These are phyloP conservation scores for Chlorella sp. DNA, from an alignment of 139 green algal genomes.

Conservation along the genomic window DNA sequence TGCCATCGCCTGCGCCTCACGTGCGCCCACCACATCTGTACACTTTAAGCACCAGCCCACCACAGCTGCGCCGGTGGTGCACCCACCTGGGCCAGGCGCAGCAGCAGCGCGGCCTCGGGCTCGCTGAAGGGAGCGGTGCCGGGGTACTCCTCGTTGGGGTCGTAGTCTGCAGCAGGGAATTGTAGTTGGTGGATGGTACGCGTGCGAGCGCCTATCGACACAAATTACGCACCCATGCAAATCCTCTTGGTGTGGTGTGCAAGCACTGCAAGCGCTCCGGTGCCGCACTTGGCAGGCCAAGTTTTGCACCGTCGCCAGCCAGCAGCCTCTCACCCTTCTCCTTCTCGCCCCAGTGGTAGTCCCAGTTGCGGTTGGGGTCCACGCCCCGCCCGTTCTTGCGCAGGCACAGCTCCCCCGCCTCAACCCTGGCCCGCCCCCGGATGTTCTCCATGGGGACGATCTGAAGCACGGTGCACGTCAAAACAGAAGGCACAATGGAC, in stretches of 20 bases:
- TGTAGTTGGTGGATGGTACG: no score
- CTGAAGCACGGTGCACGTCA: conserved; percentile 43
- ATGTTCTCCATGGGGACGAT: conserved; percentile 97
- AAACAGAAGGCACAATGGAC: no score
- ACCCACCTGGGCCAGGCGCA: conserved; percentile 52
- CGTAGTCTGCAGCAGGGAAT: conserved; percentile 74
- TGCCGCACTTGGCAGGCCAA: no score
- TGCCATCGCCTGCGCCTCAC: no score
- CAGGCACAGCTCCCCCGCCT: conserved; percentile 90
- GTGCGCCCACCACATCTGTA: no score
- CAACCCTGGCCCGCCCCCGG: conserved; percentile 82
- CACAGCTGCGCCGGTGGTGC: no score
- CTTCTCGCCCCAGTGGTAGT: conserved; percentile 95
- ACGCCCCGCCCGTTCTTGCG: conserved; percentile 98
- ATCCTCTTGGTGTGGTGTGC: no score
- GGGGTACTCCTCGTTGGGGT: conserved; percentile 92
- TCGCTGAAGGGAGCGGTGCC: conserved; percentile 88
- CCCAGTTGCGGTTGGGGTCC: conserved; percentile 97
- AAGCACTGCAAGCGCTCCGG: no score
- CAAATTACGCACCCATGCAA: no score
- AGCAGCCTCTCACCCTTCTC: conserved; percentile 77
- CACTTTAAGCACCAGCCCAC: no score
- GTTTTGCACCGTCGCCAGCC: no score
- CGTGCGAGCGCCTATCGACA: no score
- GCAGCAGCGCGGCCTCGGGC: conserved; percentile 86